These are phyloP conservation scores for Sclerotinia glacialis DNA, from an alignment of 2,329 filamentous ascomycete genomes.

Conservation along the genomic window DNA sequence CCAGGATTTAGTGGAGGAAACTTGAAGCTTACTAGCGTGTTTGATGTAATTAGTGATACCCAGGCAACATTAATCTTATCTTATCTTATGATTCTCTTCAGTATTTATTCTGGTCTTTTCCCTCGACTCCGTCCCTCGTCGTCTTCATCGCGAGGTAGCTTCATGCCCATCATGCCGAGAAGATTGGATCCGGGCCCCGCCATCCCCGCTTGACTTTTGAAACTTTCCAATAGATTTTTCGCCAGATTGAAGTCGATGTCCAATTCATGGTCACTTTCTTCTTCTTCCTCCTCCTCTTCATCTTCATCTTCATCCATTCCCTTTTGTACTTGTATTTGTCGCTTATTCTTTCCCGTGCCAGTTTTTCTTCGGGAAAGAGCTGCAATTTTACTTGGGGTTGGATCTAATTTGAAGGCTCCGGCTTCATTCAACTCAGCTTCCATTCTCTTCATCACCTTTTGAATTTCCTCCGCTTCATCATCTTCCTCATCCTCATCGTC, in stretches of 20 bases:
- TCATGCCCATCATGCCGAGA: constrained; percentile 79
- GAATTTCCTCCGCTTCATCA: constrained; percentile 58
- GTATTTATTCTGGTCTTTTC: constrained; percentile 10
- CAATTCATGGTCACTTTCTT: constrained; percentile 60
- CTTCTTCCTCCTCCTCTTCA: constrained; percentile 58
- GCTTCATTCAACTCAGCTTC: constrained; percentile 69
- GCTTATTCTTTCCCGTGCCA: background rate
- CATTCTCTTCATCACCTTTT: constrained; percentile 64
- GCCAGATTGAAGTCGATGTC: constrained; percentile 84
- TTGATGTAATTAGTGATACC: constrained; percentile 23
- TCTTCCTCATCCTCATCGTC: constrained; percentile 41
- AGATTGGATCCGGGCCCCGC: constrained; percentile 85
- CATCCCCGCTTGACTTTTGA: constrained; percentile 84
- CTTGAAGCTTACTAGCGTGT: constrained; percentile 20
- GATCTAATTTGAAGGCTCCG: constrained; percentile 60
- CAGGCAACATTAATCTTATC: constrained; percentile 14
- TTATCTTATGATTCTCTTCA: constrained; percentile 15
- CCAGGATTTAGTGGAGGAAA: constrained; percentile 19
- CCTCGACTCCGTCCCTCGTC: constrained; percentile 38
- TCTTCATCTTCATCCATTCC: constrained; percentile 50
- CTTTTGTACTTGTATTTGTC: constrained; percentile 37
- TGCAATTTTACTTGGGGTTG: constrained; percentile 39
- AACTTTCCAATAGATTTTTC: constrained; percentile 86
- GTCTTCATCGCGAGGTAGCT: constrained; percentile 75
- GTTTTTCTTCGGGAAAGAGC: constrained; percentile 33